Evolutionary conservation across 2,329 filamentous ascomycete species (phyloP).

Genomic region (Xylariaceae sp.): DNA sequence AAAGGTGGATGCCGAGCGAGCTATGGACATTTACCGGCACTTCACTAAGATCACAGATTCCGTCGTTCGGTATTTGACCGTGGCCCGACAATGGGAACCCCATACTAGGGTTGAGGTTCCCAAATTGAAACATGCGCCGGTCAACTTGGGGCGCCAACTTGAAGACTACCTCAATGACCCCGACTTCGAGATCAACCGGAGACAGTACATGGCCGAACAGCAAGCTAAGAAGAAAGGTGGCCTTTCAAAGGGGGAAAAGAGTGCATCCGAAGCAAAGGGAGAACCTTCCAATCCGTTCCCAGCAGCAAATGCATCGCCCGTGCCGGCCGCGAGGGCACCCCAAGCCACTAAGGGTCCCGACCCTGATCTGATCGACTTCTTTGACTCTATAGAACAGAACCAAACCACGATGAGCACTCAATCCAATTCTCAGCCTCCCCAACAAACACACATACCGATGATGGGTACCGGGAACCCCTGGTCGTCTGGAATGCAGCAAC

Average conservation of each 20-base stretch:
- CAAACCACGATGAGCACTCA: slow-evolving; percentile 64
- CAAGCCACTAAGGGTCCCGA: slow-evolving; percentile 58
- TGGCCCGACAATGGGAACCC: slow-evolving; percentile 85
- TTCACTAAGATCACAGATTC: slow-evolving; percentile 91
- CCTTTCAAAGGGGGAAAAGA: slow-evolving; percentile 36
- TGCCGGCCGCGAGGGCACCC: slow-evolving; percentile 40
- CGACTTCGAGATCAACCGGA: slow-evolving; percentile 88
- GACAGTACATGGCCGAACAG: slow-evolving; percentile 87
- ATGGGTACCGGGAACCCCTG: slow-evolving; percentile 39
- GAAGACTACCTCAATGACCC: slow-evolving; percentile 93
- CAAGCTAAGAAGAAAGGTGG: slow-evolving; percentile 60
- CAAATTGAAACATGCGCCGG: slow-evolving; percentile 94
- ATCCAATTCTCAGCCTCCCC: slow-evolving; percentile 36
- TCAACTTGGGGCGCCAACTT: slow-evolving; percentile 80
- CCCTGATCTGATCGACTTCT: slow-evolving; percentile 87
- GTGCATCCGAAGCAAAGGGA: slow-evolving; percentile 35
- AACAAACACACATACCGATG: slow-evolving; percentile 28
- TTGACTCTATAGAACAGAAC: slow-evolving; percentile 87
- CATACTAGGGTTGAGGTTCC: slow-evolving; percentile 91
- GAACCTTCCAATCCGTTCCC: slow-evolving; percentile 43
- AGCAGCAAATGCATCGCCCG: slow-evolving; percentile 34
- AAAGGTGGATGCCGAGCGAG: slow-evolving; percentile 83
- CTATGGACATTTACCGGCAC: slow-evolving; percentile 84
- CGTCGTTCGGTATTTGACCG: slow-evolving; percentile 83
- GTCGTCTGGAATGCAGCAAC: slow-evolving; percentile 35